Evolutionary conservation across 495 filamentous ascomycete species (phyloP).

Genomic region (Penicillium antarcticum): DNA sequence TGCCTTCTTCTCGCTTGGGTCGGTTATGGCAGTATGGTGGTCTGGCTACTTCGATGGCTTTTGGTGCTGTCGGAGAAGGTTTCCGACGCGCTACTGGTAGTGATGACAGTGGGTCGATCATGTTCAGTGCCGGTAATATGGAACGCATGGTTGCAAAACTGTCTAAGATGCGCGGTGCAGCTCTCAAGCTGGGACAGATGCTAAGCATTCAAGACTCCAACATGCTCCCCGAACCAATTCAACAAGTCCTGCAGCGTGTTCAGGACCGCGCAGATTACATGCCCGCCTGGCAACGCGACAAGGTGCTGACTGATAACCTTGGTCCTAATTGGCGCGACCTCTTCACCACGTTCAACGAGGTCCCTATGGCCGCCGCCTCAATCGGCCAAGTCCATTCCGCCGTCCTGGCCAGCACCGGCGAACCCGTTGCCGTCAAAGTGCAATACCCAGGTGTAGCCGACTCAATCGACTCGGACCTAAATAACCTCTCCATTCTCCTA

Average conservation of each 20-base stretch:
- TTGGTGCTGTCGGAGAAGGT: slow-evolving; percentile 84
- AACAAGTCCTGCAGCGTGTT: slow-evolving; percentile 85
- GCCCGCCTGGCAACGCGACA: slow-evolving; percentile 86
- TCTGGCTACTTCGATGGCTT: slow-evolving; percentile 90
- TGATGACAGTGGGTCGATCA: slow-evolving; percentile 66
- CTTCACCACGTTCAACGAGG: slow-evolving; percentile 80
- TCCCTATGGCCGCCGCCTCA: slow-evolving; percentile 93
- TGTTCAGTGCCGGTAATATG: slow-evolving; percentile 87
- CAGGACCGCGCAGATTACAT: slow-evolving; percentile 98
- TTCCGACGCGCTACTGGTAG: slow-evolving; percentile 65
- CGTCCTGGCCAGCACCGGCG: slow-evolving; percentile 67
- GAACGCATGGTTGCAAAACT: slow-evolving; percentile 88
- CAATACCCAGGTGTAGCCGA: slow-evolving; percentile 97
- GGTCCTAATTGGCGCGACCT: slow-evolving; percentile 83
- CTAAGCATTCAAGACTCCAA: slow-evolving; percentile 97
- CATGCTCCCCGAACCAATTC: slow-evolving; percentile 82
- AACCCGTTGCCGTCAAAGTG: slow-evolving; percentile 87
- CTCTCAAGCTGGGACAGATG: slow-evolving; percentile 96
- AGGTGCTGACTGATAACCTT: slow-evolving; percentile 73
- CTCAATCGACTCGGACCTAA: slow-evolving; percentile 92
- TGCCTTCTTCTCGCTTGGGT: slow-evolving; percentile 83
- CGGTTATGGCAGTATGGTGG: slow-evolving; percentile 94
- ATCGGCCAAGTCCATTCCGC: slow-evolving; percentile 96
- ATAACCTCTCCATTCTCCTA: slow-evolving; percentile 85
- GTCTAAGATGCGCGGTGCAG: slow-evolving; percentile 95